phyloP scores from a whole-genome alignment of 345 rosid genomes.

The Euphorbia lathyris region DNA sequence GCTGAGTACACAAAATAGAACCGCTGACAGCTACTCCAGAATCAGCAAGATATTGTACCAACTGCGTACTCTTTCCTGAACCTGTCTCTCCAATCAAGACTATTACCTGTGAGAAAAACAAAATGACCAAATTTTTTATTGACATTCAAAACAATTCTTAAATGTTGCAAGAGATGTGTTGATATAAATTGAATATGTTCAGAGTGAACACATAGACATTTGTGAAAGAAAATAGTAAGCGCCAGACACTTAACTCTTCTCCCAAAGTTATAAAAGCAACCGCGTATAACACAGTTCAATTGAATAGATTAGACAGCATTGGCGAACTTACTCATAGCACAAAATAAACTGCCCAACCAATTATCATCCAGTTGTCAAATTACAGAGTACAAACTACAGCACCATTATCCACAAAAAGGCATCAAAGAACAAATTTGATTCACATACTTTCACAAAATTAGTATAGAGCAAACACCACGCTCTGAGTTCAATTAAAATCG shows the following conservation, averaged over 20 bases:
- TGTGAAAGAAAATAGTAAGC: neutral
- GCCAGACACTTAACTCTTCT: neutral
- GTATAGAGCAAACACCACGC: neutral
- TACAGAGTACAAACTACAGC: neutral
- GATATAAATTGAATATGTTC: neutral
- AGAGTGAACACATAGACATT: neutral
- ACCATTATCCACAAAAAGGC: neutral
- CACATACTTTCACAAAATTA: neutral
- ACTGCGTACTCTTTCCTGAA: conserved; percentile 92
- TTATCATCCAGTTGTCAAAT: neutral
- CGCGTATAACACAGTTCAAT: neutral
- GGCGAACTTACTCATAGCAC: neutral
- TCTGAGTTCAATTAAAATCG: neutral
- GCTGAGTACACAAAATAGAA: conserved; percentile 82
- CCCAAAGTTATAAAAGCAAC: neutral
- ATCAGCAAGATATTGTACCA: conserved; percentile 89
- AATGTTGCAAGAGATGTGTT: neutral
- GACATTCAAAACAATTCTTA: neutral
- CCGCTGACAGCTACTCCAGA: conserved; percentile 56
- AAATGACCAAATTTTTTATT: conserved; percentile 7
- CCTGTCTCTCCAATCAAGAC: conserved; percentile 95
- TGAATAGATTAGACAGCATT: neutral
- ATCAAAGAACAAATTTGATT: neutral
- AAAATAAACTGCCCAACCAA: neutral
- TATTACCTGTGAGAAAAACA: conserved; percentile 43